Conservation (phyloP, 208 protist species). For the Trichomonas vaginalis region DNA sequence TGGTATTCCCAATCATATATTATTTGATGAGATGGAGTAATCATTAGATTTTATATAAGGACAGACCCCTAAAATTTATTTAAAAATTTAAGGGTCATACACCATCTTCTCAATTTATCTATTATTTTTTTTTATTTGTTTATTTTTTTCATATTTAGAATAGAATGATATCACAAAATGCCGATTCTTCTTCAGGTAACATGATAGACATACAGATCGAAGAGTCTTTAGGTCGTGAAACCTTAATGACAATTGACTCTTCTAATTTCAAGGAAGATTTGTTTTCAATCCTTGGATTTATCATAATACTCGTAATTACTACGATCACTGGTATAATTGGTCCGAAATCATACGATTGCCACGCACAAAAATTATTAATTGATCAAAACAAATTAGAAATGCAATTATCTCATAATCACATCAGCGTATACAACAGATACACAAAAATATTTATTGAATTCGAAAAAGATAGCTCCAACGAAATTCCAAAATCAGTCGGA, state of each 20-base stretch:
- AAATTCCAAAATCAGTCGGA: not conserved
- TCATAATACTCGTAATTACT: not conserved
- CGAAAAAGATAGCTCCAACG: not conserved
- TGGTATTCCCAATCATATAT: not conserved
- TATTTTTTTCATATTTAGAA: too few relatives aligned
- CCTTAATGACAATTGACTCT: not conserved
- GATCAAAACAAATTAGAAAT: not conserved
- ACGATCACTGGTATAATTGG: not conserved
- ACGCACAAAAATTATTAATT: not conserved
- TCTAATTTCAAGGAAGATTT: not conserved
- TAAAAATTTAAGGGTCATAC: too few relatives aligned
- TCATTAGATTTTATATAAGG: not conserved
- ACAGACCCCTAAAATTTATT: too few relatives aligned
- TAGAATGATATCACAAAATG: not conserved
- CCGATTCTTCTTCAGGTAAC: not conserved
- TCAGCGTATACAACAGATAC: not conserved
- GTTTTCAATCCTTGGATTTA: not conserved
- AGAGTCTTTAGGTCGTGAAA: not conserved
- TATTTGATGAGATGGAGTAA: not conserved
- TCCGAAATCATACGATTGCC: not conserved
- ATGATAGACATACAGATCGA: conserved; percentile 18
- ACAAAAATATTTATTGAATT: not conserved
- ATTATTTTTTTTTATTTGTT: too few relatives aligned
- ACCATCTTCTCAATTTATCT: too few relatives aligned
- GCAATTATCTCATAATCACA: not conserved